phyloP scores from a whole-genome alignment of 2,329 filamentous ascomycete species.

The Scortechinia acanthostroma region DNA sequence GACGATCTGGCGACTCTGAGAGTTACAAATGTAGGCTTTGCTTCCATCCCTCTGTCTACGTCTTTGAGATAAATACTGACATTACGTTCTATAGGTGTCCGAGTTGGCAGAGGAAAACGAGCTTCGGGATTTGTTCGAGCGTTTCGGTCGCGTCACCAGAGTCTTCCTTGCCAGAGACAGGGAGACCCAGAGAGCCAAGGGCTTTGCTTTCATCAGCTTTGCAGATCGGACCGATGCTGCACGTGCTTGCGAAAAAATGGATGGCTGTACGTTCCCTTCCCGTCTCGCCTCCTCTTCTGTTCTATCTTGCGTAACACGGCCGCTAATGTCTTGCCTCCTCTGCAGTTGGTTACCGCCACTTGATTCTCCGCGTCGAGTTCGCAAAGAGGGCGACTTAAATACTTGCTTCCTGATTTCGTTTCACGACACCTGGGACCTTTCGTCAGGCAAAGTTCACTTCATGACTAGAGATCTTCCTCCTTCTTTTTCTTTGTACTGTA shows the following conservation, averaged over 20 bases:
- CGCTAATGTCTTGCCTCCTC: not conserved
- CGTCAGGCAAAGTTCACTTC: not conserved
- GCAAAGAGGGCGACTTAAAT: constrained; percentile 60
- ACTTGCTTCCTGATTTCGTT: not conserved
- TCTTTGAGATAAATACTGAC: too few relatives aligned
- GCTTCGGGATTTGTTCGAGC: constrained; percentile 94
- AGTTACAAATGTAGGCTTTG: constrained; percentile 81
- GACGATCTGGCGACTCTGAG: constrained; percentile 93
- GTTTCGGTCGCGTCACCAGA: constrained; percentile 90
- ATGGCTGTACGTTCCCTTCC: constrained; percentile 61
- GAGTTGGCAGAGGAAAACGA: constrained; percentile 96
- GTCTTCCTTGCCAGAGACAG: constrained; percentile 97
- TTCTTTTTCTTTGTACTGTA: not conserved
- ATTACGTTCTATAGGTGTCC: constrained; percentile 56
- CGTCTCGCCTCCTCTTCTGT: too few relatives aligned
- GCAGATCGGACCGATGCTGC: constrained; percentile 83
- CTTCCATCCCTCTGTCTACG: too few relatives aligned
- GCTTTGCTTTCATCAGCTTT: constrained; percentile 97
- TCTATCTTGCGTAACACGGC: not conserved
- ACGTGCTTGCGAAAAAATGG: constrained; percentile 93
- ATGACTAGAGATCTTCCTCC: not conserved
- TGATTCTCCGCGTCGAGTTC: constrained; percentile 82
- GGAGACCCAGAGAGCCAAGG: constrained; percentile 92
- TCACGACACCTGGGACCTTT: not conserved
- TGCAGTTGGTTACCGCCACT: constrained; percentile 68